Base-by-base conservation (phyloP, 2,329 filamentous ascomycete genomes). In the Hypocrella siamensis region DNA sequence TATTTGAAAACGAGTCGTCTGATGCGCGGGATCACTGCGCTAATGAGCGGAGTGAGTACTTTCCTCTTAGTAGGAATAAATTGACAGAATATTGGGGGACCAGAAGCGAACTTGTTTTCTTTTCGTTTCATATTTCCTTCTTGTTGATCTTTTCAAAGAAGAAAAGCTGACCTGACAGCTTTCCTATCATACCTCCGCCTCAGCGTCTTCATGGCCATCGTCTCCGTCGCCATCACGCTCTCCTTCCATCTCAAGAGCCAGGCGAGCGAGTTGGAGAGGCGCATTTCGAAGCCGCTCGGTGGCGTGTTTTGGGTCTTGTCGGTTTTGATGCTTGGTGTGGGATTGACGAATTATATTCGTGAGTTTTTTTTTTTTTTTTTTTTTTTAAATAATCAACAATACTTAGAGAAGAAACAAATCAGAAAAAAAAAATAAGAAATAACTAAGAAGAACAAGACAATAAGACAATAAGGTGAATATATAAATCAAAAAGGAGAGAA, bases 171-270 rank as follows among this genome's bases (percentile, higher is more conserved):
- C 10, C 5, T 4, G 6, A 1, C 40, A 73, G 67, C 72, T 0
- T 94, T 94, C 49, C 75, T 96, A 18, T 90, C 88, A 2, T 94
- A 90, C 68, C 72, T 96, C 15, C 76, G 86, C 4, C 69, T 96
- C 3, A 77, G 81, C 19, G 72, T 93, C 44, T 93, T 93, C 59
- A 86, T 96, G 70, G 75, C 84, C 40, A 65, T 98, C 31, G 84
- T 96, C 7, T 74, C 82, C 18, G 71, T 93, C 19, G 88, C 90
- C 31, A 93, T 98, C 42, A 75, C 93, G 8, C 66, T 94, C 31
- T 93, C 83, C 11, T 98, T 98, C 53, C 88, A 98, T 48, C 67
- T 98, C 31, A 86, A 85, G 47, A 63, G 63, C 14, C 57, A 75
- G 44, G 82, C 90, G 1, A 70, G 74, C 0, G 48, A 60, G 1